Conservation (phyloP, 1,139 yeast species). For the Yamadazyma sp. region DNA sequence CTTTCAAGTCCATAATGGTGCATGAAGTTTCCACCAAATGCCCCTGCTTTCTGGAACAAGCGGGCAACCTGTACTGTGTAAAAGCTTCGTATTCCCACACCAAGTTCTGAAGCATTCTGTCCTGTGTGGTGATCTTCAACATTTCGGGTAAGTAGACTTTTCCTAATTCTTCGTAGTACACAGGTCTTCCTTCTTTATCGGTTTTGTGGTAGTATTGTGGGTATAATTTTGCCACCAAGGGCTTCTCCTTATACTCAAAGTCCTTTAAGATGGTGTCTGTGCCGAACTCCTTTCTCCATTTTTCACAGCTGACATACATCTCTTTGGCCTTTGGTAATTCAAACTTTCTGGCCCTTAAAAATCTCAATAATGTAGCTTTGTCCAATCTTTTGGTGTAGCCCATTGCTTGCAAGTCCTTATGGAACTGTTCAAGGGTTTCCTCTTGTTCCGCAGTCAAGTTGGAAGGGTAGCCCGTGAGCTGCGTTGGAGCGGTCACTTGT, state of each 20-base stretch:
- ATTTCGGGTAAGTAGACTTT: constrained; percentile 84
- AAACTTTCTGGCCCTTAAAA: constrained; percentile 93
- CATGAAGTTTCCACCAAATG: constrained; percentile 90
- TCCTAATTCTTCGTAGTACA: constrained; percentile 92
- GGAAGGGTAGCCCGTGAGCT: constrained; percentile 78
- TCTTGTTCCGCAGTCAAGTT: constrained; percentile 71
- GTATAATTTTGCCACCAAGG: constrained; percentile 81
- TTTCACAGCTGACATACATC: constrained; percentile 87
- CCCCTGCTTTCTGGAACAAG: constrained; percentile 84
- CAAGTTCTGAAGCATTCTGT: constrained; percentile 91
- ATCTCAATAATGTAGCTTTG: constrained; percentile 86
- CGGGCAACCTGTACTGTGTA: constrained; percentile 81
- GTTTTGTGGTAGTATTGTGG: constrained; percentile 98
- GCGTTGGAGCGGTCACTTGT: constrained; percentile 60
- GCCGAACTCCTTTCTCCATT: constrained; percentile 88
- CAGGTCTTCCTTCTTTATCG: constrained; percentile 95
- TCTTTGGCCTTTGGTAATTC: constrained; percentile 74
- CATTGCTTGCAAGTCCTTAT: constrained; percentile 54
- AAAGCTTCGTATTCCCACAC: constrained; percentile 98
- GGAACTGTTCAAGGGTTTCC: constrained; percentile 56
- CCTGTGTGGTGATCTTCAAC: constrained; percentile 93
- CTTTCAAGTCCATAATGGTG: constrained; percentile 92
- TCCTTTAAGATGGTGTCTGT: constrained; percentile 82
- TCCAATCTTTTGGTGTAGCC: constrained; percentile 80
- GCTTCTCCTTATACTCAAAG: constrained; percentile 88